Conservation (phyloP, 495 filamentous ascomycete genomes). For the Lophiostoma macrostomum region DNA sequence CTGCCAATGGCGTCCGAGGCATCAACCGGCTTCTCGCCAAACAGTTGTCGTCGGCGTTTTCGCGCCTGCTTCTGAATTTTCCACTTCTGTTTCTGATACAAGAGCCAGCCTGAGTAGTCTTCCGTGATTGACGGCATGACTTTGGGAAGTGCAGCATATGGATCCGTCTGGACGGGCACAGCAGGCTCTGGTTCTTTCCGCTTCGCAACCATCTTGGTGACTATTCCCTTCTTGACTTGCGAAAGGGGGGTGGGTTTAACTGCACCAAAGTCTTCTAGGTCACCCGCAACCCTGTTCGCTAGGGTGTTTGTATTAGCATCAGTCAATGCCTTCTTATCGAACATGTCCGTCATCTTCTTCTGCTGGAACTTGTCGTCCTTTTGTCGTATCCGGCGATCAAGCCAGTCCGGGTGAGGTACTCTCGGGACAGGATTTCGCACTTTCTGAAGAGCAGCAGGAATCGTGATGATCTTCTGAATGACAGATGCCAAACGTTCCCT, state of each 20-base stretch:
- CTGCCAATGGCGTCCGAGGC: constrained; percentile 72
- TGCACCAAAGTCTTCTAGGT: constrained; percentile 83
- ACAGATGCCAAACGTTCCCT: constrained; percentile 90
- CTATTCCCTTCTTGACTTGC: constrained; percentile 60
- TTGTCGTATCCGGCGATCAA: constrained; percentile 85
- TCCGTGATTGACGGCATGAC: constrained; percentile 82
- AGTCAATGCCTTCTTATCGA: constrained; percentile 67
- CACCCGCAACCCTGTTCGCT: constrained; percentile 56
- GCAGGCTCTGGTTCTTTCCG: constrained; percentile 69
- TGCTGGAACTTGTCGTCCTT: constrained; percentile 98
- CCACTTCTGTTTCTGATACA: constrained; percentile 99
- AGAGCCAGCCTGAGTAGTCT: constrained; percentile 84
- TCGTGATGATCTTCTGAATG: constrained; percentile 97
- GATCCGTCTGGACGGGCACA: constrained; percentile 59
- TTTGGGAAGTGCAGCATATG: constrained; percentile 78
- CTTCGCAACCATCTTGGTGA: constrained; percentile 68
- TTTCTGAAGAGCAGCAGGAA: constrained; percentile 93
- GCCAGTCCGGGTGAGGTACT: constrained; percentile 93
- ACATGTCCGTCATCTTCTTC: constrained; percentile 96
- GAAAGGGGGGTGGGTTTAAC: constrained; percentile 57
- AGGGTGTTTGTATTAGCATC: constrained; percentile 69
- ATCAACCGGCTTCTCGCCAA: constrained; percentile 75
- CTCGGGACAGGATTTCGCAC: constrained; percentile 90
- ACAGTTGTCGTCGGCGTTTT: constrained; percentile 81
- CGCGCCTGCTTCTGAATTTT: constrained; percentile 94